Percentiles rank a stretch among this genome's conserved stretches.
These are phyloP conservation scores for Lathyrus sativus DNA, from an alignment of 306 rosid species.

Conservation along the genomic window DNA sequence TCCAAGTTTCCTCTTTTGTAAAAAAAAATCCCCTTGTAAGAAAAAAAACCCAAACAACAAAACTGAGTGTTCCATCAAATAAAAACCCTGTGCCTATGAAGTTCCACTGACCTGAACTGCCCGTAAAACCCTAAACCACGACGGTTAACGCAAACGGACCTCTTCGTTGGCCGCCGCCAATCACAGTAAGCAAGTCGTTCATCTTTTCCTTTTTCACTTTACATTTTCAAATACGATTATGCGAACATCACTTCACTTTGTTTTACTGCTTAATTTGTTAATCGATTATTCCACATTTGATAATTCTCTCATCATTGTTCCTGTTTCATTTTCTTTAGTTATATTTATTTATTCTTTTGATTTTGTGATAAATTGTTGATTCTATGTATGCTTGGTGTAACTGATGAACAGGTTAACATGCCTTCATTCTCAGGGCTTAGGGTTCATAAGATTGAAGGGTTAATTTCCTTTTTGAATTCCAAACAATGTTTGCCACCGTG, in stretches of 20 bases:
- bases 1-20: no score
- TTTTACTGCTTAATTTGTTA: slow-evolving; percentile 6
- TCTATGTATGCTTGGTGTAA: not conserved
- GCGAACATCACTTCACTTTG: not conserved
- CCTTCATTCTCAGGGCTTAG: slow-evolving; percentile 29
- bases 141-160: not conserved
- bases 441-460: slow-evolving; percentile 40
- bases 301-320: not conserved
- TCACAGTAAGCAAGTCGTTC: not conserved
- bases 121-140: not conserved
- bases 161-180: not conserved
- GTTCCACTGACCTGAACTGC: not conserved
- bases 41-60: no score
- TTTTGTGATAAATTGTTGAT: slow-evolving; percentile 32
- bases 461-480: slow-evolving; percentile 34
- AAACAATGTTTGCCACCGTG: slow-evolving; percentile 30
- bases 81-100: not conserved
- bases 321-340: not conserved
- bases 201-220: not conserved
- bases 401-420: slow-evolving; percentile 46
- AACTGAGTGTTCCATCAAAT: not conserved
- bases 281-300: slow-evolving; percentile 8
- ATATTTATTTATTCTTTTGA: not conserved
- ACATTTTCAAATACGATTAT: not conserved
- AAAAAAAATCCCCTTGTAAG: no score